A percentile compares a stretch with the other conserved stretches of the same genome.
Evolutionary conservation across 768 basidiomycete genomes (phyloP).

Genomic region (Lentinula sp.): DNA sequence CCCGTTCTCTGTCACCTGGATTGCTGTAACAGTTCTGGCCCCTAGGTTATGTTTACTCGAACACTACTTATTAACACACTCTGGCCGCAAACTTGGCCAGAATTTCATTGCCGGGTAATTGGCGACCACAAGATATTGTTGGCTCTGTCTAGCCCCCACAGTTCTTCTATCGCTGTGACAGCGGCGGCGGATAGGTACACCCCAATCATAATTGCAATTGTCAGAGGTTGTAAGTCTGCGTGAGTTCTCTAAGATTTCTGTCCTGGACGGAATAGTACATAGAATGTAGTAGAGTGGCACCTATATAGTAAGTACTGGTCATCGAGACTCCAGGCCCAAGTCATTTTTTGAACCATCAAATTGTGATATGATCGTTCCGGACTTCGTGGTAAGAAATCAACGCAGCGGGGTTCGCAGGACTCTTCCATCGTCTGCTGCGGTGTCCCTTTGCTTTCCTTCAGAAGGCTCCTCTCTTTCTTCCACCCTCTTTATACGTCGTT

Average conservation of each 20-base stretch:
- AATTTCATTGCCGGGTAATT: too few species aligned
- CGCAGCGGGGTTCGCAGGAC: neutral
- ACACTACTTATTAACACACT: too few species aligned
- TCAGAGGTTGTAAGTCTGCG: neutral
- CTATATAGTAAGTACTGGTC: too few species aligned
- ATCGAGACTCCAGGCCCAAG: neutral
- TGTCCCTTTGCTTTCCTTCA: conserved; percentile 13
- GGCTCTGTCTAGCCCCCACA: too few species aligned
- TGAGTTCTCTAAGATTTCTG: neutral
- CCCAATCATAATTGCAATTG: neutral
- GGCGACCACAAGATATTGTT: too few species aligned
- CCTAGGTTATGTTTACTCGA: too few species aligned
- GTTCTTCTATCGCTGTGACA: too few species aligned
- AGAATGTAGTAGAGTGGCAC: neutral
- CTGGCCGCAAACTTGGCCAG: too few species aligned
- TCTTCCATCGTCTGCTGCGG: neutral
- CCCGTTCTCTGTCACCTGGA: too few species aligned
- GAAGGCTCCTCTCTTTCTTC: neutral
- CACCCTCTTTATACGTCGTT: conserved; percentile 16
- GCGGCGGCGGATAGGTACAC: neutral
- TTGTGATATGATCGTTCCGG: neutral
- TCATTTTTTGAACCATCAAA: neutral
- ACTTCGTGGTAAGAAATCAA: neutral
- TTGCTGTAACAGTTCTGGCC: too few species aligned
- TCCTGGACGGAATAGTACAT: neutral